These are phyloP conservation scores for Fusarium verrucosum DNA, from an alignment of 2,329 filamentous ascomycete genomes.

Conservation along the genomic window DNA sequence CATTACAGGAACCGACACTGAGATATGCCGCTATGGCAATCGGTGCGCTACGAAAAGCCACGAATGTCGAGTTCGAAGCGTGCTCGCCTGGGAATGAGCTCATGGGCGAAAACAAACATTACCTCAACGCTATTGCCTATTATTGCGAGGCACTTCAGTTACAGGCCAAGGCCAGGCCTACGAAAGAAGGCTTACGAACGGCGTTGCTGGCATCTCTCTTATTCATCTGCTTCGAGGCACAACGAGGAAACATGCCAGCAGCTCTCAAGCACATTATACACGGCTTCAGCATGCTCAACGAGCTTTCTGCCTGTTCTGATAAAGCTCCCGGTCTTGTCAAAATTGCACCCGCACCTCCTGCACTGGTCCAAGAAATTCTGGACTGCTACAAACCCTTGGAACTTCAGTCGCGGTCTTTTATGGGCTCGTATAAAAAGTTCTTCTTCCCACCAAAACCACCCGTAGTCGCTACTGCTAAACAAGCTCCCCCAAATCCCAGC, in stretches of 20 bases:
- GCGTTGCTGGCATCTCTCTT: conserved; percentile 53
- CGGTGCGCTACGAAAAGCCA: conserved; percentile 52
- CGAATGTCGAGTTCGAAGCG: conserved; percentile 35
- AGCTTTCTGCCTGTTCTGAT: conserved; percentile 50
- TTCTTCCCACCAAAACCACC: conserved; percentile 45
- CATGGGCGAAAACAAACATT: conserved; percentile 48
- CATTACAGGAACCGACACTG: conserved; percentile 50
- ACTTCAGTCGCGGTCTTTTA: conserved; percentile 52
- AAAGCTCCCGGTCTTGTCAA: conserved; percentile 50
- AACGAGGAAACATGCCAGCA: conserved; percentile 52
- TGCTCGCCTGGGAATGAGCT: conserved; percentile 32
- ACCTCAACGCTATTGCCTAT: conserved; percentile 53
- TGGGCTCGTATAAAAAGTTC: conserved; percentile 51
- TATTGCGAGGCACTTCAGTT: conserved; percentile 55
- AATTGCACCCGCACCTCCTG: conserved; percentile 51
- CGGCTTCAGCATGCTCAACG: conserved; percentile 54
- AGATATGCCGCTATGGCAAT: conserved; percentile 54
- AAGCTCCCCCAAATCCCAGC: conserved; percentile 1
- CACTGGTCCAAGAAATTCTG: conserved; percentile 51
- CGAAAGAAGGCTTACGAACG: conserved; percentile 50
- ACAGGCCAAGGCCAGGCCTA: conserved; percentile 51
- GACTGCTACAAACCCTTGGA: conserved; percentile 54
- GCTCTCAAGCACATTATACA: conserved; percentile 54
- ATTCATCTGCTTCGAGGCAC: conserved; percentile 55
- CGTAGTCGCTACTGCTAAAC: not conserved